Conservation (phyloP, 148 eudicot genomes). For the Persicaria maculosa region DNA sequence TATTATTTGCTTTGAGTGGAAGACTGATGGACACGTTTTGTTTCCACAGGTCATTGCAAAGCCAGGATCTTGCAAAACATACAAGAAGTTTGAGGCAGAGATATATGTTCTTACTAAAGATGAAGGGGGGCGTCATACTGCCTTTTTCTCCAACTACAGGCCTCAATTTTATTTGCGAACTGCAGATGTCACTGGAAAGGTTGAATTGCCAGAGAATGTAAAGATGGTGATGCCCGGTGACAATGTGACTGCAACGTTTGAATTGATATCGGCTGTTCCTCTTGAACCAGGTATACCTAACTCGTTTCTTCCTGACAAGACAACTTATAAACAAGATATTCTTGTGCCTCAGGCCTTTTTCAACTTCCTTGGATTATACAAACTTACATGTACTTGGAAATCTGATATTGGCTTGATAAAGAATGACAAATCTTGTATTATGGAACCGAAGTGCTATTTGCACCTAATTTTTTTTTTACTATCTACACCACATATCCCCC, state of each 20-base stretch:
- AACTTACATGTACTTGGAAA: too few species aligned
- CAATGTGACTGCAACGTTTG: constrained; percentile 91
- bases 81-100: constrained; percentile 82
- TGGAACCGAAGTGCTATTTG: too few species aligned
- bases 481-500: too few species aligned
- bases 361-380: too few species aligned
- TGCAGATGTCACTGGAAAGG: constrained; percentile 84
- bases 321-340: not conserved
- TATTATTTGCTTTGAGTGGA: too few species aligned
- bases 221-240: constrained; percentile 99
- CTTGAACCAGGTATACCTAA: constrained; percentile 58
- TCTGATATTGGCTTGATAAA: too few species aligned
- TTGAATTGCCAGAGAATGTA: constrained; percentile 84
- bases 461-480: too few species aligned
- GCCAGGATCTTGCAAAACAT: constrained; percentile 68
- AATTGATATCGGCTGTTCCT: constrained; percentile 72
- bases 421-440: too few species aligned
- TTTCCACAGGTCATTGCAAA: constrained; percentile 72
- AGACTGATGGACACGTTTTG: too few species aligned
- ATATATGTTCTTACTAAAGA: constrained; percentile 93
- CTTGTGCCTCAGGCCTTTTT: too few species aligned
- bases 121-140: constrained; percentile 95
- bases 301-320: not conserved
- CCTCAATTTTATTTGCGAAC: constrained; percentile 96
- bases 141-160: constrained; percentile 71